Conservation (phyloP, 2,329 filamentous ascomycete species). For the Aspergillus novoparasiticus region DNA sequence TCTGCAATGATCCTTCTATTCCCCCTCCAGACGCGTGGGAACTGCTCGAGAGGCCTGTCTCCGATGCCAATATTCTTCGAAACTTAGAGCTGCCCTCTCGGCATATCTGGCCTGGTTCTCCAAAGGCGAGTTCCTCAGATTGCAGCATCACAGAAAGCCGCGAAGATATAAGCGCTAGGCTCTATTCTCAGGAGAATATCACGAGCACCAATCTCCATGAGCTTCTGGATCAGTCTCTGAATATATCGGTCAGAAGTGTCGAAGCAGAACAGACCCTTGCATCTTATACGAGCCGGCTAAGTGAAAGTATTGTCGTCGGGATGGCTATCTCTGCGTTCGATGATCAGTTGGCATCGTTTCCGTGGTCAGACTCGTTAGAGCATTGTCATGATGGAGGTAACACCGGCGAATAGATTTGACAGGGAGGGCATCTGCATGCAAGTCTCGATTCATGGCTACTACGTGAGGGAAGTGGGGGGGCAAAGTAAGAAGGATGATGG, state of each 20-base stretch:
- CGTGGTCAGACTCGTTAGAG: background rate
- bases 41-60: conserved; percentile 31
- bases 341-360: background rate
- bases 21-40: conserved; percentile 32
- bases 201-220: background rate
- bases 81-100: conserved; percentile 16
- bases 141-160: background rate
- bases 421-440: no score
- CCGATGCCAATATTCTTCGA: conserved; percentile 27
- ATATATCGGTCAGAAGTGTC: background rate
- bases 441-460: background rate
- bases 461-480: background rate
- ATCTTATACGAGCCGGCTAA: background rate
- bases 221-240: background rate
- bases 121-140: background rate
- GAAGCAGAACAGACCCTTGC: background rate
- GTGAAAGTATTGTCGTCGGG: background rate
- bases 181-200: background rate
- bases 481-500: background rate
- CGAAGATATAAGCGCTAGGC: background rate
- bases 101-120: background rate
- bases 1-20: conserved; percentile 37
- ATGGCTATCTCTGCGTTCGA: background rate
- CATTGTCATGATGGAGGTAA: background rate
- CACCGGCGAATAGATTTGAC: background rate